Percentiles rank a stretch among this genome's conserved stretches.
These are phyloP conservation scores for Pleurotus tuoliensis DNA, from an alignment of 768 basidiomycete genomes.

Conservation along the genomic window DNA sequence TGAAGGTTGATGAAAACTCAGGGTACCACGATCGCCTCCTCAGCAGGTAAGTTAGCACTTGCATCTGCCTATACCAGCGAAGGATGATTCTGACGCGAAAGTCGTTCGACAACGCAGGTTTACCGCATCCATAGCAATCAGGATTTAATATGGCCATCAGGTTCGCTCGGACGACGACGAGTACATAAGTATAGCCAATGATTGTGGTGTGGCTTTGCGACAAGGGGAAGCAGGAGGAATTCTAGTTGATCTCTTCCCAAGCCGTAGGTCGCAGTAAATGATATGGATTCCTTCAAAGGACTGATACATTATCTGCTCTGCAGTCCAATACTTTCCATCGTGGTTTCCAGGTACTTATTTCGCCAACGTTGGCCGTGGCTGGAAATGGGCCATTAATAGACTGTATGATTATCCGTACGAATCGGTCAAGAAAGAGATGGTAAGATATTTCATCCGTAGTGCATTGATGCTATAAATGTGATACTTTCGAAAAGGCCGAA, in stretches of 20 bases:
- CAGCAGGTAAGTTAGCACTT: not conserved
- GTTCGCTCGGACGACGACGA: slow-evolving; percentile 19
- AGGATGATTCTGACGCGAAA: not conserved
- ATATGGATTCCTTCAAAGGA: not conserved
- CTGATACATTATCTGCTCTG: not conserved
- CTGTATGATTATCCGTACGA: slow-evolving; percentile 4
- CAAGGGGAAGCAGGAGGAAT: slow-evolving; percentile 16
- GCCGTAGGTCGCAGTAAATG: slow-evolving; percentile 12
- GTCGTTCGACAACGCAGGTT: slow-evolving; percentile 14
- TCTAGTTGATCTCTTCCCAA: slow-evolving; percentile 19
- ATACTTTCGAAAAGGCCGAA: not conserved
- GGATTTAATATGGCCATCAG: slow-evolving; percentile 20
- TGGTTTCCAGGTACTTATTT: slow-evolving; percentile 5
- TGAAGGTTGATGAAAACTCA: slow-evolving; percentile 21
- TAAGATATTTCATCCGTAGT: not conserved
- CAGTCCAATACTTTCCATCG: slow-evolving; percentile 2
- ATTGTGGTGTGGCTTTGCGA: slow-evolving; percentile 11
- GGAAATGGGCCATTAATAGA: not conserved
- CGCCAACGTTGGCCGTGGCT: not conserved
- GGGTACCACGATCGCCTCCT: slow-evolving; percentile 9
- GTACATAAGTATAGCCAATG: slow-evolving; percentile 16
- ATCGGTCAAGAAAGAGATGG: not conserved
- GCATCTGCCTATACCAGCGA: not conserved
- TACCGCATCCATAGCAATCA: slow-evolving; percentile 18
- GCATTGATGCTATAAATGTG: not conserved